Conservation (phyloP, 345 rosid species). For the Noccaea bulbosa region DNA sequence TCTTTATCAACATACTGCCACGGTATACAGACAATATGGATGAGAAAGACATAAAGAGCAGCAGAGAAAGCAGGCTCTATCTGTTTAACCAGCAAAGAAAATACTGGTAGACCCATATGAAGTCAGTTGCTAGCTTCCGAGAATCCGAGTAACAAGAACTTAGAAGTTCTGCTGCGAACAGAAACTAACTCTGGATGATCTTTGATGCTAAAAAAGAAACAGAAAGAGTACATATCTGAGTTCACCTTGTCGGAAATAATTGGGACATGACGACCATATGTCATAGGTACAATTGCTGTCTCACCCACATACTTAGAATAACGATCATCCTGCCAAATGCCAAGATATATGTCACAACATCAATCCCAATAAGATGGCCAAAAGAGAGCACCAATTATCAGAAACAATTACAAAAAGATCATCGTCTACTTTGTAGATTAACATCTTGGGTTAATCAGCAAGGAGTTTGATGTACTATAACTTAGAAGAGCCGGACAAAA, state of each 20-base stretch:
- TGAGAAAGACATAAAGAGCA: constrained; percentile 15
- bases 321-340: constrained; percentile 74
- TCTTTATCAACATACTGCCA: constrained; percentile 95
- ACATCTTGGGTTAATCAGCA: neutral
- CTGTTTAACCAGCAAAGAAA: too few species aligned
- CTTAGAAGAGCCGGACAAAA: too few species aligned
- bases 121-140: constrained; percentile 18
- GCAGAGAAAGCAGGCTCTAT: neutral
- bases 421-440: constrained; percentile 17
- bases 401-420: constrained; percentile 4
- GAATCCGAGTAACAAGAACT: constrained; percentile 16
- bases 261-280: constrained; percentile 96
- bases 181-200: too few species aligned
- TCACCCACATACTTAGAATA: constrained; percentile 80
- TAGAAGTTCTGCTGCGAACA: neutral
- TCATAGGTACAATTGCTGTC: constrained; percentile 97
- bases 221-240: constrained; percentile 25
- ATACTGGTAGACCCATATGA: too few species aligned
- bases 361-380: constrained; percentile 16
- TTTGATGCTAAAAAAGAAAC: neutral
- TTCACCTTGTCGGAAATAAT: constrained; percentile 85
- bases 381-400: neutral
- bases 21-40: constrained; percentile 37
- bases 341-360: constrained; percentile 27
- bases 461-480: too few species aligned